A percentile compares a stretch with the other conserved stretches of the same genome.
phyloP scores from a whole-genome alignment of 495 filamentous ascomycete species.

The Choiromyces venosus region DNA sequence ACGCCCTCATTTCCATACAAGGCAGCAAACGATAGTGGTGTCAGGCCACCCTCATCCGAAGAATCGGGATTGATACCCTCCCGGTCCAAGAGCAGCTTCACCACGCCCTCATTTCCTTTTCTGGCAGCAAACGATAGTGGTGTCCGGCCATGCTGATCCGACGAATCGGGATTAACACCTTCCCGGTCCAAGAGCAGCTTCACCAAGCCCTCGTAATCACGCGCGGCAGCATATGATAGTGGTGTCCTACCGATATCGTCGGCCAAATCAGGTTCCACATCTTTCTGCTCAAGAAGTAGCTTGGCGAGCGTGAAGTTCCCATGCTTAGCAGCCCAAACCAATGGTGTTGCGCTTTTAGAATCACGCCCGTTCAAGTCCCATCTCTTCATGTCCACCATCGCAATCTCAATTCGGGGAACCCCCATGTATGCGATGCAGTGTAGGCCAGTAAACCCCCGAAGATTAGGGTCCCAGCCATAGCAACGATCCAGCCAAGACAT shows the following conservation, averaged over 20 bases:
- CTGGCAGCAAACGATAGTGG: conserved; percentile 45
- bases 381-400: too few relatives aligned
- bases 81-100: conserved; percentile 4
- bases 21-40: conserved; percentile 27
- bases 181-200: conserved; percentile 28
- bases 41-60: conserved; percentile 16
- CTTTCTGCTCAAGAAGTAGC: conserved; percentile 30
- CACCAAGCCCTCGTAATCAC: conserved; percentile 34
- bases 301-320: conserved; percentile 42
- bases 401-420: too few relatives aligned
- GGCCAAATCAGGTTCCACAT: conserved; percentile 8
- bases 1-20: background rate
- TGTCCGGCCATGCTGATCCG: conserved; percentile 35
- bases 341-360: conserved; percentile 16
- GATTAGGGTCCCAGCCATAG: too few relatives aligned
- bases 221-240: conserved; percentile 39
- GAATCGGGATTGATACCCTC: conserved; percentile 13
- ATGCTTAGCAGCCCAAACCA: conserved; percentile 38
- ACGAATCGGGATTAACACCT: conserved; percentile 19
- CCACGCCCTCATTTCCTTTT: conserved; percentile 45
- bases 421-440: too few relatives aligned
- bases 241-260: conserved; percentile 29
- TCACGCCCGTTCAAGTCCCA: too few relatives aligned
- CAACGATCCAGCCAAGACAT: too few relatives aligned
- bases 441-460: too few relatives aligned